Base-by-base conservation (phyloP, 2,329 filamentous ascomycete genomes). In the Sporothrix humicola region DNA sequence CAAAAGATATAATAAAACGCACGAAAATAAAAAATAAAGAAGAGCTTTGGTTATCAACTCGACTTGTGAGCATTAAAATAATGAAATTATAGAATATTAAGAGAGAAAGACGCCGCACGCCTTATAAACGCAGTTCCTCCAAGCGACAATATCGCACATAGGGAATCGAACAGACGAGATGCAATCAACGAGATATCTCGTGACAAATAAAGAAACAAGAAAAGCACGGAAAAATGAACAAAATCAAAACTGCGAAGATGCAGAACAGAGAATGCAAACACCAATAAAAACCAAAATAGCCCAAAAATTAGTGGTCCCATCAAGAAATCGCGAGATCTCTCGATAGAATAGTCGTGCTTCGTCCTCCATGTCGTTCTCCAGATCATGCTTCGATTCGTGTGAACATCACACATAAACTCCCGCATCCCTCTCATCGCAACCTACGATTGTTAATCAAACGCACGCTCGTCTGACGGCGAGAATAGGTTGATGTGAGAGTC, bases 401-500 rank as follows among this genome's bases (percentile, higher is more conserved):
- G 31, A 37, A 5, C 31, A 37, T 37, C 31, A 37, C 31, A 37
- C 31, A 37, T 37, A 7, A 37, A 37, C 31, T 44, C 59, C 59
- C 12, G 26, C 20, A 26, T 48, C 20, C n/a, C 7, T 42, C 56
- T 15, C 23, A 13, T 15, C 7, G 4, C 37, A 31, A 17, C 17
- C 15, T 6, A 7, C 31, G 10, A 37, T 37, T 37, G 31, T 17
- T 37, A 71, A 23, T 72, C 72, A 56, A 72, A 71, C 6, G 75
- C 76, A n/a, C 76, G 73, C 61, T 76, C 76, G 6, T 74, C 70
- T 5, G 76, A 77, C 82, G 92, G 94, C 46, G 89, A 90, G 79
- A 95, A 97, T 42, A 98, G 86, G 81, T 97, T 98, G 79, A 99
- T 91, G 80, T 98, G 93, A 74, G 95, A 90, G 80, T 98, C 95